Evolutionary conservation across 495 filamentous ascomycete species (phyloP), one percentile per base, ranked within the genome.

Genomic region (Tuber indicum): DNA sequence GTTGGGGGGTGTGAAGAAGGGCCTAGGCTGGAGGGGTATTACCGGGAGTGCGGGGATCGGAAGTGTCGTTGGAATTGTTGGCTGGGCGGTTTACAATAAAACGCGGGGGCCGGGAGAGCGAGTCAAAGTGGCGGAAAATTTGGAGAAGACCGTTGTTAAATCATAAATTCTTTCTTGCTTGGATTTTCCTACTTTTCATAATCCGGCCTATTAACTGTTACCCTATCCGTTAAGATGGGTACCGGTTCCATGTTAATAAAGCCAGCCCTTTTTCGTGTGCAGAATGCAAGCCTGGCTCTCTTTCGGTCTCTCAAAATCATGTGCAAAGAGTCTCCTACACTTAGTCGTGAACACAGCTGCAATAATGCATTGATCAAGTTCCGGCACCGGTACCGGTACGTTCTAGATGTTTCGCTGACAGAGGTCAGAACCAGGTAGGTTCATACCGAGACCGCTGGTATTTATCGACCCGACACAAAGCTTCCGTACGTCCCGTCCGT

Each of bases 21-120:
- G 72, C 58, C 7, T 62, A 75, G 52, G 73, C 75, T 84, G 81
- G 81, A 78, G 84, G 81, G n/a, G 73, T 81, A 44, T 77, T 85
- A 77, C 86, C 75, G 81, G 81, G 74, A 47, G 83, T 47, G 62
- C 85, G 52, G 88, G 87, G 17, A 75, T 84, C 52, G 88, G 85
- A 19, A 87, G 84, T 72, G 76, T 85, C 45, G 72, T 79, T 5
- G 86, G 85, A 19, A 82, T 84, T 77, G 46, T 83, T 42, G 85
- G 82, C 17, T 72, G 73, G 77, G 14, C 14, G 70, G 49, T 46
- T 70, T 78, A 71, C 70, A 39, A 21, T 26, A 73, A 17, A 6
- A 26, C 36, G 36, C 21, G 16, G 36, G 66, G 23, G 26, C 72
- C 23, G 45, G 75, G 21, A 32, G 6, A 62, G 23, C 76, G 36